Base-by-base conservation (phyloP, 352 stramenopile genomes). In the Globisporangium takayamanum region DNA sequence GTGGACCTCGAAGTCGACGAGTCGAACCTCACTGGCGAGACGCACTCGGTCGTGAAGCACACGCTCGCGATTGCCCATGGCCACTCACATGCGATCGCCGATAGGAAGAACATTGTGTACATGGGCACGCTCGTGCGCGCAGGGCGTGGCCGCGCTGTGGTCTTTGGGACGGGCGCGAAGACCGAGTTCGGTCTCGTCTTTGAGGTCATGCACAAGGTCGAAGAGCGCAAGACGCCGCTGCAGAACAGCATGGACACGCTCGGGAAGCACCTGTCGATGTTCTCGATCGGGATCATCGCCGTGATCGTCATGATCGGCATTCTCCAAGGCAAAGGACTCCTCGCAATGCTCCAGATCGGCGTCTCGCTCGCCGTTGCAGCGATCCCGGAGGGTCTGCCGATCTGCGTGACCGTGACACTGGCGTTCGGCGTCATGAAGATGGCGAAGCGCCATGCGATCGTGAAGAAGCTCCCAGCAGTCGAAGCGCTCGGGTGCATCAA, bases 111-210 rank as follows among this genome's bases (percentile, higher is more conserved):
- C 70, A 82, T 99, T 36, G 76, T 97, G 14, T 99, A 99, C 79
- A 97, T 97, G 82, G 96, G 96, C 30, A 99, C 96, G 22, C 78
- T 99, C 18, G 90, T 99, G 28, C 94, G 88, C 37, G 77, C 74
- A 16, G 97, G 97, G 5, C 80, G 92, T 25, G 96, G 86, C n/a
- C 80, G 87, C 57, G 96, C 92, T 11, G 69, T 99, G 1, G 96
- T 99, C 15, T 80, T 97, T 50, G 85, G 88, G 16, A 98, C 95
- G n/a, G 97, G 96, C 28, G 73, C 86, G 25, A 68, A 78, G 36
- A 99, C 96, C 8, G 96, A 99, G 75, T 98, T 99, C 70, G 97
- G 97, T 6, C 87, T 93, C 48, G 94, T 98, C 6, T 97, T 98
- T 64, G 77, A 96, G 46, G 92, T 98, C 53, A 88, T 99, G 63